phyloP scores from a whole-genome alignment of 345 rosid species.

The Durio zibethinus region DNA sequence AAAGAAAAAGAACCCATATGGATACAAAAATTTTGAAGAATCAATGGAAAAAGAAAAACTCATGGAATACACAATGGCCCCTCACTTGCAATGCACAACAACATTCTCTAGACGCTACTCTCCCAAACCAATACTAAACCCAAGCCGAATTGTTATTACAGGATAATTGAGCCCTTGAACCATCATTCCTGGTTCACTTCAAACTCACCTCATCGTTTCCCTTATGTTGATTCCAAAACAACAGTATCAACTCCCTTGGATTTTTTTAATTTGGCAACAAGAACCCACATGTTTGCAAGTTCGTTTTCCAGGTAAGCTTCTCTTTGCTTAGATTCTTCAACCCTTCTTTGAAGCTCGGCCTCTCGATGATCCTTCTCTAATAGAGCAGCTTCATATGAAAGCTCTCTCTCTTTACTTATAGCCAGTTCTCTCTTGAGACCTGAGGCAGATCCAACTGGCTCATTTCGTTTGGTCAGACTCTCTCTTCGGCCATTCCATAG shows the following conservation, averaged over 20 bases:
- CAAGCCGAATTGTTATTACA: conserved; percentile 5
- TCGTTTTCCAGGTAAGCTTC: conserved; percentile 96
- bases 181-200: conserved; percentile 11
- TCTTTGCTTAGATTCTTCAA: conserved; percentile 92
- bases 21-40: conserved; percentile 5
- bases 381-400: conserved; percentile 76
- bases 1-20: not conserved
- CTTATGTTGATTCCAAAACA: conserved; percentile 38
- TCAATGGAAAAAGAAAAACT: not conserved
- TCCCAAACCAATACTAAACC: not conserved
- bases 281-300: conserved; percentile 99
- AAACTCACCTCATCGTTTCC: conserved; percentile 11
- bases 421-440: conserved; percentile 86
- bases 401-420: conserved; percentile 72
- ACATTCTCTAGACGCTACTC: conserved; percentile 20
- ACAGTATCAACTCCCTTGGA: conserved; percentile 53
- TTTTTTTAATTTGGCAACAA: conserved; percentile 83
- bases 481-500: conserved; percentile 71
- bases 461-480: conserved; percentile 48
- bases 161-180: conserved; percentile 19
- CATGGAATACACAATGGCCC: conserved; percentile 26
- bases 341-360: conserved; percentile 66
- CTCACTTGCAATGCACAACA: conserved; percentile 29
- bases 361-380: conserved; percentile 77
- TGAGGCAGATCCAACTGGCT: conserved; percentile 51